A percentile compares a stretch with the other conserved stretches of the same genome.
phyloP scores from a whole-genome alignment of 1,284 basidiomycete genomes.

The Stereum hirsutum region DNA sequence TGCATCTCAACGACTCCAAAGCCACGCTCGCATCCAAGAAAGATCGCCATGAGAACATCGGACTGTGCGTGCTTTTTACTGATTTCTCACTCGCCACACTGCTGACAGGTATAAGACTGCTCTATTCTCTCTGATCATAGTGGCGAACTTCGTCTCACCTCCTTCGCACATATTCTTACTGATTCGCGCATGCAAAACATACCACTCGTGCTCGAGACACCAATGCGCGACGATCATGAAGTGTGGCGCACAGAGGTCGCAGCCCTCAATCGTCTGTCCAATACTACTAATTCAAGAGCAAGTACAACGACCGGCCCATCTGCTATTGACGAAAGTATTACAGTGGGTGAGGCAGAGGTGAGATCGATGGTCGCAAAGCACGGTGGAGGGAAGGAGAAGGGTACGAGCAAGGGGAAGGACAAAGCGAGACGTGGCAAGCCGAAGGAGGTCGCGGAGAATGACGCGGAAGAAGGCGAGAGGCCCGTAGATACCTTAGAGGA shows the following conservation, averaged over 20 bases:
- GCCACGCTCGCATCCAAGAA: constrained; percentile 51
- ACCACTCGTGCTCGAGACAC: constrained; percentile 80
- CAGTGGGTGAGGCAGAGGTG: too few relatives aligned
- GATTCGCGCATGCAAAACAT: constrained; percentile 64
- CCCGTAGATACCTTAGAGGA: too few relatives aligned
- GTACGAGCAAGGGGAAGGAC: too few relatives aligned
- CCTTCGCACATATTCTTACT: constrained; percentile 62
- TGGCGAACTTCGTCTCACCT: constrained; percentile 55
- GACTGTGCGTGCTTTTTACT: constrained; percentile 40
- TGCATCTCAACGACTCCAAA: constrained; percentile 86
- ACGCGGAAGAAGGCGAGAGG: too few relatives aligned
- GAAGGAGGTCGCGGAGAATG: too few relatives aligned
- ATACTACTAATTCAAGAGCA: too few relatives aligned
- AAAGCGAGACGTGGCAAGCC: too few relatives aligned
- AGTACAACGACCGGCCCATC: too few relatives aligned
- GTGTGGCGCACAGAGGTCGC: constrained; percentile 72
- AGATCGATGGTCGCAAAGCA: too few relatives aligned
- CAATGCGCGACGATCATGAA: constrained; percentile 43
- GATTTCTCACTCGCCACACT: not conserved
- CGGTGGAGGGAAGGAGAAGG: too few relatives aligned
- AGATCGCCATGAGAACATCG: constrained; percentile 82
- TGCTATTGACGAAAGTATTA: too few relatives aligned
- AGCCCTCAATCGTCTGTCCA: constrained; percentile 32
- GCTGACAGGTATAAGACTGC: not conserved
- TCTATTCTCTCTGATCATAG: constrained; percentile 22